Conservation (phyloP, 306 rosid genomes). For the Glycine soja region DNA sequence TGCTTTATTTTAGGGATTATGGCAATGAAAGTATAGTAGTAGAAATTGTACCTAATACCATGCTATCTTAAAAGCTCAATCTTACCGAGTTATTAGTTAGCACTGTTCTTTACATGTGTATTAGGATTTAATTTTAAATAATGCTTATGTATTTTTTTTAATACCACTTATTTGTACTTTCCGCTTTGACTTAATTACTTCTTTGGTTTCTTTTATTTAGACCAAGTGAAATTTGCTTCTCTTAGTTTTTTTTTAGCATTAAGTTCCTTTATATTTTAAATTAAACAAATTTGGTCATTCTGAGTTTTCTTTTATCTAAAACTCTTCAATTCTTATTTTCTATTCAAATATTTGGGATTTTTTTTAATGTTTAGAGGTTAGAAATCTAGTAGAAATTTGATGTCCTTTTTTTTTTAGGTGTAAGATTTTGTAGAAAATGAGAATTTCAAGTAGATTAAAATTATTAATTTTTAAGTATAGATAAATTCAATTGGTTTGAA, state of each 20-base stretch:
- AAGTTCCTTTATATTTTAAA: not conserved
- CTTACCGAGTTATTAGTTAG: not conserved
- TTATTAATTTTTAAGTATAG: too few species aligned
- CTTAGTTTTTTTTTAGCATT: not conserved
- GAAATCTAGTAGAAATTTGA: too few species aligned
- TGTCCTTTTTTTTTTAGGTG: too few species aligned
- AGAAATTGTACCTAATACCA: conserved; percentile 18
- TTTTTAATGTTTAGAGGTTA: too few species aligned
- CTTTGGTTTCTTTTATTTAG: not conserved
- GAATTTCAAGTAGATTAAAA: too few species aligned
- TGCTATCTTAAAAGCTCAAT: not conserved
- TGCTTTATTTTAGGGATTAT: not conserved
- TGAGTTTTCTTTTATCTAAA: too few species aligned
- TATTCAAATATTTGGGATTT: too few species aligned
- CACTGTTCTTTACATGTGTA: not conserved
- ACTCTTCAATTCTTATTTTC: too few species aligned
- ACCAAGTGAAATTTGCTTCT: not conserved
- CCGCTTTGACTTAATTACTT: not conserved
- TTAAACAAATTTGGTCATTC: too few species aligned
- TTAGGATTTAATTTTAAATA: conserved; percentile 2
- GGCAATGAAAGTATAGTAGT: not conserved
- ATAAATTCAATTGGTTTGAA: too few species aligned
- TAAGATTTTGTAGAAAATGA: too few species aligned
- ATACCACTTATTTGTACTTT: not conserved
- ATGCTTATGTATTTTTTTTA: not conserved